Conservation (phyloP, 768 basidiomycete genomes). For the Galerina marginata region DNA sequence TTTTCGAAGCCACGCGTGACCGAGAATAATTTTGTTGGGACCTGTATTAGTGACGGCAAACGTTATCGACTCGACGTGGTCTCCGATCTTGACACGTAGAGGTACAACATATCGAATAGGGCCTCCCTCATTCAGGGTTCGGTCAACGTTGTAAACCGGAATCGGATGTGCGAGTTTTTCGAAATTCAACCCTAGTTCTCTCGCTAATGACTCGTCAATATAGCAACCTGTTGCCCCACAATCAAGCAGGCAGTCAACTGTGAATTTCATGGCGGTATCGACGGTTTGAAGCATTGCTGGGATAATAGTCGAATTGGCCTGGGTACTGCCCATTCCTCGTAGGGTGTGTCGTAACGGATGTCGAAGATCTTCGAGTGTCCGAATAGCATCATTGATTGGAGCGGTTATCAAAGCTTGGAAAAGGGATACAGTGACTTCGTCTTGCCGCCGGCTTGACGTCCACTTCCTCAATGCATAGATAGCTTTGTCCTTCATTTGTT, state of each 20-base stretch:
- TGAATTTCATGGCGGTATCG: constrained; percentile 1
- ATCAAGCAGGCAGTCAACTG: constrained; percentile 8
- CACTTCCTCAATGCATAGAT: neutral
- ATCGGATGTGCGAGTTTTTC: constrained; percentile 14
- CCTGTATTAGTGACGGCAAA: constrained; percentile 30
- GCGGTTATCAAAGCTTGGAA: constrained; percentile 7
- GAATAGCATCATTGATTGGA: neutral
- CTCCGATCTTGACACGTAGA: constrained; percentile 20
- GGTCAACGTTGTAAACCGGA: constrained; percentile 28
- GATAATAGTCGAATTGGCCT: neutral
- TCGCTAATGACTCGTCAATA: constrained; percentile 1
- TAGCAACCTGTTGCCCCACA: constrained; percentile 19
- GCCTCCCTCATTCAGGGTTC: constrained; percentile 20
- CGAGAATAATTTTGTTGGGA: constrained; percentile 20
- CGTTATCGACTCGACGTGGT: constrained; percentile 22
- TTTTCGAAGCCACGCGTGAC: constrained; percentile 25
- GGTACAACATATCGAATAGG: constrained; percentile 25
- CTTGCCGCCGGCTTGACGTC: neutral
- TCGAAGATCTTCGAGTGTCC: neutral
- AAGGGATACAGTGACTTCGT: constrained; percentile 6
- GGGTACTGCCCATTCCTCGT: neutral
- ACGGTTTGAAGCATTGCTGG: neutral
- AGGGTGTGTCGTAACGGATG: neutral
- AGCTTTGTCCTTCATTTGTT: neutral
- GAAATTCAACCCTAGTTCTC: neutral